Base-by-base conservation (phyloP, 352 stramenopile genomes). In the Phytophthora ramorum region DNA sequence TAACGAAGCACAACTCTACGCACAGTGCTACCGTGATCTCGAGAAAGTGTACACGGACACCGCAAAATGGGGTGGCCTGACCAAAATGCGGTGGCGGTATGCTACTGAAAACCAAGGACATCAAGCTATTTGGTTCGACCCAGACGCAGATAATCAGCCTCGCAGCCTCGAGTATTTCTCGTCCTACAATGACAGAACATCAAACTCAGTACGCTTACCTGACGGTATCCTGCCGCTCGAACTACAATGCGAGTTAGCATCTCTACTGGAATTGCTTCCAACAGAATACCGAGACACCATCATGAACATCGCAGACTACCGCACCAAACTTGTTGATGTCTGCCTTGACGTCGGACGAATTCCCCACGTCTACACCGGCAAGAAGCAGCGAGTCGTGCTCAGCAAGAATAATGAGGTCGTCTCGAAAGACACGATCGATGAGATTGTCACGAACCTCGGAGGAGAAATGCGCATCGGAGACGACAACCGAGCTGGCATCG, bases 401-500 rank as follows among this genome's bases (percentile, higher is more conserved):
- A 63, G 67, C 14, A 60, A 79, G 37, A 26, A 78, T 5, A 13
- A 43, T 0, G 35, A 32, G 0, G 40, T 79, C 14, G 73, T 95
- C 1, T 62, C 70, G 1, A 67, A 67, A 12, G 64, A 82, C 2
- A 77, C 92, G 7, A 70, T 96, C 14, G 59, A 84, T n/a, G 66
- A 80, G 12, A 76, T 96, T 7, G 45, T 91, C 0, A 26, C 45
- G 7, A 64, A 67, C 1, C 34, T 93, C 1, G 74, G 83, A 20
- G 75, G 75, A 24, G 63, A 78, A 53, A 55, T 53, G 50, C 65
- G 69, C 9, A 95, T 97, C 54, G 85, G 85, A 49, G 46, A 49
- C 26, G 90, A 97, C 70, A 97, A 97, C 66, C 82, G 88, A 35
- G 84, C 75, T 2, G 85, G 81, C 12, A 68, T 97, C 46, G 75